A percentile compares a stretch with the other conserved stretches of the same genome.
Evolutionary conservation across 2,329 filamentous ascomycete genomes (phyloP).

Genomic region (Raffaelea deltoideospora): DNA sequence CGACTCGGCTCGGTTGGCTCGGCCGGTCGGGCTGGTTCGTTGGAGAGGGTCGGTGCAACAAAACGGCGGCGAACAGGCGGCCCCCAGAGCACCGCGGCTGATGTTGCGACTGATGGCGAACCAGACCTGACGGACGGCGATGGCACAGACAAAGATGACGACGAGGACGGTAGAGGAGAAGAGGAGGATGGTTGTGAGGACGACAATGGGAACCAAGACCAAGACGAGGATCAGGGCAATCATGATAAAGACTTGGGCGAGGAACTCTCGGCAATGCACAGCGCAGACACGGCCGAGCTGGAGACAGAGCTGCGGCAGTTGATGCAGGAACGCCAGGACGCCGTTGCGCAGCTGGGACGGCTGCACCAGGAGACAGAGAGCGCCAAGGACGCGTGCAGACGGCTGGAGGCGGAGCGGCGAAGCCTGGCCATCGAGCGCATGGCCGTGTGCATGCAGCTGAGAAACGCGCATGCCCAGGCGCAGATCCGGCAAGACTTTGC

Average conservation of each 20-base stretch:
- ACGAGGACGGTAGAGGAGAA: no score
- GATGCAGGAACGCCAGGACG: not conserved
- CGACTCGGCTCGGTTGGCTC: no score
- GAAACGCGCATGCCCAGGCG: conserved; percentile 39
- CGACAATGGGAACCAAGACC: no score
- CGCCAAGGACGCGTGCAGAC: conserved; percentile 5
- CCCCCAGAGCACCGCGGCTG: no score
- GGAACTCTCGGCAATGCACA: not conserved
- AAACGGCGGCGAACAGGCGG: no score
- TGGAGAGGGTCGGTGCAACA: no score
- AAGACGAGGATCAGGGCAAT: no score
- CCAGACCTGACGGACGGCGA: no score
- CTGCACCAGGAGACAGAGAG: conserved; percentile 13
- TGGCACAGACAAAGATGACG: no score
- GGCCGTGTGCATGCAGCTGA: conserved; percentile 31
- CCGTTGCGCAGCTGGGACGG: conserved; percentile 14
- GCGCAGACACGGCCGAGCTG: conserved; percentile 18
- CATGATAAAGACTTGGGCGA: not conserved
- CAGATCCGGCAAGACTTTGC: conserved; percentile 45
- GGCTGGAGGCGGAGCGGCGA: not conserved
- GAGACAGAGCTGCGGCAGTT: conserved; percentile 15
- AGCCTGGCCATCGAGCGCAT: conserved; percentile 13
- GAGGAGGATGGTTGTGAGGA: no score
- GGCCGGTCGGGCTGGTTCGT: no score
- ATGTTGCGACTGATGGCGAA: no score